These are phyloP conservation scores for Rossbeevera mucosa DNA, from an alignment of 768 basidiomycete genomes.

Conservation along the genomic window DNA sequence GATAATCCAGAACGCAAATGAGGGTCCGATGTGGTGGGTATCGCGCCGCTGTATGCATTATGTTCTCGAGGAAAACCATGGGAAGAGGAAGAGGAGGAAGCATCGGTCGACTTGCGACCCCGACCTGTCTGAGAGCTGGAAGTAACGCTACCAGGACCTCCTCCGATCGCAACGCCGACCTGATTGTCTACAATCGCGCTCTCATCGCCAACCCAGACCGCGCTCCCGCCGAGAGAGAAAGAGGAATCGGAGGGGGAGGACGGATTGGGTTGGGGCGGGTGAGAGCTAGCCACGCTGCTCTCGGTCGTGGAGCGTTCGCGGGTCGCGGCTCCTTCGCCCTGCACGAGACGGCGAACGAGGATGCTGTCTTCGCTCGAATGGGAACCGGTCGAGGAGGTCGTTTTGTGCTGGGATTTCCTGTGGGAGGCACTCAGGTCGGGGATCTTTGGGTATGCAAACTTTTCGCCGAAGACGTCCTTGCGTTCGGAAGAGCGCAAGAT, in stretches of 20 bases:
- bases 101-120: slow-evolving; percentile 65
- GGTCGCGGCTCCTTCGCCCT: slow-evolving; percentile 33
- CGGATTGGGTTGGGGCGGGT: slow-evolving; percentile 31
- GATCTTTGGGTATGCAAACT: slow-evolving; percentile 44
- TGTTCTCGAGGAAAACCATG: slow-evolving; percentile 45
- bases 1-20: slow-evolving; percentile 45
- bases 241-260: slow-evolving; percentile 68
- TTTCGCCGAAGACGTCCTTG: slow-evolving; percentile 88
- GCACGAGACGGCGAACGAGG: slow-evolving; percentile 36
- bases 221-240: slow-evolving; percentile 73
- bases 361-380: slow-evolving; percentile 68
- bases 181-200: slow-evolving; percentile 47
- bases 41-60: slow-evolving; percentile 32
- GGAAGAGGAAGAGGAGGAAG: slow-evolving; percentile 63
- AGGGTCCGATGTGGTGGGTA: slow-evolving; percentile 43
- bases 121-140: slow-evolving; percentile 45
- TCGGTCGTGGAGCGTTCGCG: slow-evolving; percentile 40
- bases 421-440: slow-evolving; percentile 12
- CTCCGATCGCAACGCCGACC: slow-evolving; percentile 37
- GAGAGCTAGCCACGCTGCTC: slow-evolving; percentile 32
- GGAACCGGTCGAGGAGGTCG: slow-evolving; percentile 56
- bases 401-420: slow-evolving; percentile 37
- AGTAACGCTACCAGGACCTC: slow-evolving; percentile 41
- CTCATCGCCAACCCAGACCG: slow-evolving; percentile 82
- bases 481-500: slow-evolving; percentile 88